These are phyloP conservation scores for Phytopythium sindhum DNA, from an alignment of 352 stramenopile species.

Conservation along the genomic window DNA sequence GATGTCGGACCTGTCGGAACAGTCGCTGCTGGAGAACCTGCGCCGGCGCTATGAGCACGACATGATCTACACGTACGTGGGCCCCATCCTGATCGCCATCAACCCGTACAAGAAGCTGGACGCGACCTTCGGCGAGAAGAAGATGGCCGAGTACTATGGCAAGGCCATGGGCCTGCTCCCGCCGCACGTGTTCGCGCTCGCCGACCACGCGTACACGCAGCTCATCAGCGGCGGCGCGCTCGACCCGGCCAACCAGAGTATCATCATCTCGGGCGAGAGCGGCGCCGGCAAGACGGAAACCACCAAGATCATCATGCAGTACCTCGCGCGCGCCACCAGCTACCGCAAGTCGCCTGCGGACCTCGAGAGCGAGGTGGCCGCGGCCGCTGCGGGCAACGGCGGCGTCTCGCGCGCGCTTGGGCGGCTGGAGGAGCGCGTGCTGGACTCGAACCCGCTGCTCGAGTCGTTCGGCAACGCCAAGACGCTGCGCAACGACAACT, in stretches of 20 bases:
- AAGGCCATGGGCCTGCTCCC: slow-evolving; percentile 75
- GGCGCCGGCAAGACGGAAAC: slow-evolving; percentile 90
- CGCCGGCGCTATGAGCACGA: slow-evolving; percentile 90
- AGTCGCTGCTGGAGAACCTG: slow-evolving; percentile 87
- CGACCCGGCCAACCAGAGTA: slow-evolving; percentile 86
- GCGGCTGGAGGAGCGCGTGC: slow-evolving; percentile 82
- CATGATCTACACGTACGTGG: slow-evolving; percentile 94
- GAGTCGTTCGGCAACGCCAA: slow-evolving; percentile 92
- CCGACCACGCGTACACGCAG: slow-evolving; percentile 87
- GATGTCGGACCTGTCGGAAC: slow-evolving; percentile 88
- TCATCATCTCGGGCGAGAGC: slow-evolving; percentile 92
- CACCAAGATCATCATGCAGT: slow-evolving; percentile 93
- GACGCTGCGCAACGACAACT: slow-evolving; percentile 97
- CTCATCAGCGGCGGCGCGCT: slow-evolving; percentile 81
- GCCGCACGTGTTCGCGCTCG: slow-evolving; percentile 89
- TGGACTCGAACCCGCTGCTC: slow-evolving; percentile 87
- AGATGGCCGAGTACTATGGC: slow-evolving; percentile 90
- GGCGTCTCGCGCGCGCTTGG: slow-evolving; percentile 87
- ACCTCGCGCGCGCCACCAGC: slow-evolving; percentile 74
- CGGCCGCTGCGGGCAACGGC: slow-evolving; percentile 60
- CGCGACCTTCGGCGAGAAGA: slow-evolving; percentile 56
- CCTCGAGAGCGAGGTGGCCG: slow-evolving; percentile 31
- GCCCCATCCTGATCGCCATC: slow-evolving; percentile 89
- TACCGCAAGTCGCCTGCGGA: slow-evolving; percentile 47
- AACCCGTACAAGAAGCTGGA: slow-evolving; percentile 89